Evolutionary conservation across 495 filamentous ascomycete genomes (phyloP).

Genomic region (Mytilinidion resinicola): DNA sequence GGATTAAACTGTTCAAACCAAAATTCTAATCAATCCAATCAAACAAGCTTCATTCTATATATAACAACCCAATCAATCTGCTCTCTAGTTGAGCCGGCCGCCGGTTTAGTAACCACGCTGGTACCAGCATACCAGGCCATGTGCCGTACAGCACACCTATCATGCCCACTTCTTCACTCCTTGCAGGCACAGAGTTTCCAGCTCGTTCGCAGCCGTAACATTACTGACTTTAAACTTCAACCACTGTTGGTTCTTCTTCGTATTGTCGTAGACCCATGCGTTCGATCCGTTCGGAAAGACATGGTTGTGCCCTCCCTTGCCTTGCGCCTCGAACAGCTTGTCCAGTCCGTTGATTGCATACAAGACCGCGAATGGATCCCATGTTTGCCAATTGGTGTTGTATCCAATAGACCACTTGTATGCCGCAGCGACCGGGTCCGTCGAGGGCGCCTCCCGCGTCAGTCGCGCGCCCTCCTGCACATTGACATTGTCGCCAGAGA

Average conservation of each 20-base stretch:
- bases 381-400: slow-evolving; percentile 32
- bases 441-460: too few relatives aligned
- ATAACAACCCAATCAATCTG: too few relatives aligned
- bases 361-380: slow-evolving; percentile 43
- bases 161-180: too few relatives aligned
- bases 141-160: too few relatives aligned
- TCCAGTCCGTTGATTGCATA: slow-evolving; percentile 33
- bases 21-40: too few relatives aligned
- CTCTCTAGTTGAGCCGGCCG: too few relatives aligned
- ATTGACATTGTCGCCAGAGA: slow-evolving; percentile 35
- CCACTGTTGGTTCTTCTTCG: slow-evolving; percentile 5
- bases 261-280: slow-evolving; percentile 1
- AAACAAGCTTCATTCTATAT: too few relatives aligned
- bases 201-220: slow-evolving; percentile 7
- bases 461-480: slow-evolving; percentile 23
- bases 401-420: slow-evolving; percentile 39
- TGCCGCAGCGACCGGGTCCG: slow-evolving; percentile 39
- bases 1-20: too few relatives aligned
- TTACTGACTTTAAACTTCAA: slow-evolving; percentile 7
- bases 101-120: too few relatives aligned
- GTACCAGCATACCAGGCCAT: too few relatives aligned
- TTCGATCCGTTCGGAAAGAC: slow-evolving; percentile 15
- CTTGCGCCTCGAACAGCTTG: slow-evolving; percentile 12
- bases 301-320: slow-evolving; percentile 8
- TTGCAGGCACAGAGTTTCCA: slow-evolving; percentile 29